phyloP scores from a whole-genome alignment of 345 rosid species.

The Citrus mangshanensis region DNA sequence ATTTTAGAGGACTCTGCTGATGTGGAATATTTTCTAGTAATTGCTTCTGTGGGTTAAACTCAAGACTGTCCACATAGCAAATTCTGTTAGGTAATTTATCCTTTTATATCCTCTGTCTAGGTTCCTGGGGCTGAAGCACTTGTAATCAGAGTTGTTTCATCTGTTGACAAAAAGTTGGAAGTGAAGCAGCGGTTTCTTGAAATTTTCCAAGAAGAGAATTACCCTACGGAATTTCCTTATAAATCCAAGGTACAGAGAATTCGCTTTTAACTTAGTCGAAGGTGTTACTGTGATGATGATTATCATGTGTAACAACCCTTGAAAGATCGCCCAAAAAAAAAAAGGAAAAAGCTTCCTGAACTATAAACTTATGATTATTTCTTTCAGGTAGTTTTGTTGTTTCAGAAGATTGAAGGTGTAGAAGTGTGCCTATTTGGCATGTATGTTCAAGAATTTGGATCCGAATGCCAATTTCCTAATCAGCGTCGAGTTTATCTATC shows the following conservation, averaged over 20 bases:
- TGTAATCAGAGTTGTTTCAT: slow-evolving; percentile 95
- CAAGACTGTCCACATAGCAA: background rate
- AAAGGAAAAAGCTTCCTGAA: background rate
- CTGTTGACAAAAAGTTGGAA: slow-evolving; percentile 97
- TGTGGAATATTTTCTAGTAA: background rate
- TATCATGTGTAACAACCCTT: background rate
- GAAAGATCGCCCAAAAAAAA: background rate
- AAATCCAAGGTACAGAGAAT: slow-evolving; percentile 77
- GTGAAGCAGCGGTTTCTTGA: slow-evolving; percentile 97
- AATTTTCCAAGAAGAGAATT: slow-evolving; percentile 84
- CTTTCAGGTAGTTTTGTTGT: slow-evolving; percentile 82
- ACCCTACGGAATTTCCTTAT: slow-evolving; percentile 85
- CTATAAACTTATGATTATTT: slow-evolving; percentile 14
- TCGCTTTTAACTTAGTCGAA: background rate
- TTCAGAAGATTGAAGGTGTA: slow-evolving; percentile 99
- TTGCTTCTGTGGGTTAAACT: background rate
- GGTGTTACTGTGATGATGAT: slow-evolving; percentile 8
- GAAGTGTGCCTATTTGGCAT: slow-evolving; percentile 98
- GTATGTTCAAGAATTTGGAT: slow-evolving; percentile 99
- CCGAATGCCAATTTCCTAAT: slow-evolving; percentile 90
- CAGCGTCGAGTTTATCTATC: slow-evolving; percentile 98
- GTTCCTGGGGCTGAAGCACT: slow-evolving; percentile 94
- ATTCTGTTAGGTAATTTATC: slow-evolving; percentile 4
- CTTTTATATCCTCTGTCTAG: slow-evolving; percentile 36
- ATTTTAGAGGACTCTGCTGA: background rate